A percentile compares a stretch with the other conserved stretches of the same genome.
Conservation (phyloP, 106 monocot genomes). For the Phalaenopsis equestris region DNA sequence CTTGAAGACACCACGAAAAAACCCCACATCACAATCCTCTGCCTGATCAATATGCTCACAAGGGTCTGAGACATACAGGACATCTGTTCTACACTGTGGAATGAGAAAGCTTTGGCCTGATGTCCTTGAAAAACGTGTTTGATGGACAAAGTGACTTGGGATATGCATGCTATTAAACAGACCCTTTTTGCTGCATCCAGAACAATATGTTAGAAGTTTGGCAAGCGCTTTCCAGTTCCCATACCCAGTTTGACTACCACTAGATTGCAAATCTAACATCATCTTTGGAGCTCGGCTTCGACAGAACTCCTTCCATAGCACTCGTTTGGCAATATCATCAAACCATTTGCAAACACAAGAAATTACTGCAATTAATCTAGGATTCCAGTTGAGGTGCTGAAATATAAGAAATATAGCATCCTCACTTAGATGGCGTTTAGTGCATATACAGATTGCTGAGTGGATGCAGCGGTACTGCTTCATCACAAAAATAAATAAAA, state of each 20-base stretch:
- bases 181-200: constrained; percentile 56
- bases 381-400: constrained; percentile 90
- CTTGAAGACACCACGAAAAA: constrained; percentile 89
- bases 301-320: constrained; percentile 95
- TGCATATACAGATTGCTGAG: constrained; percentile 69
- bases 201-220: constrained; percentile 82
- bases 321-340: constrained; percentile 78
- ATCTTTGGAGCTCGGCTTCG: constrained; percentile 83
- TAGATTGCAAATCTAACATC: constrained; percentile 84
- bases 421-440: constrained; percentile 70
- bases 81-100: constrained; percentile 69
- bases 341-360: constrained; percentile 99
- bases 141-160: constrained; percentile 77
- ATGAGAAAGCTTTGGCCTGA: constrained; percentile 92
- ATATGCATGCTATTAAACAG: constrained; percentile 53
- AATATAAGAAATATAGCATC: constrained; percentile 77
- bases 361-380: constrained; percentile 61
- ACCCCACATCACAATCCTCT: constrained; percentile 80
- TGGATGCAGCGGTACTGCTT: constrained; percentile 89
- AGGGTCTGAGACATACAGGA: constrained; percentile 85
- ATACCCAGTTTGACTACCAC: constrained; percentile 81
- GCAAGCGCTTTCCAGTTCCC: constrained; percentile 97
- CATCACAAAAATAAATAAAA: constrained; percentile 40
- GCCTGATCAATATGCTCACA: constrained; percentile 96
- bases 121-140: constrained; percentile 85